Evolutionary conservation across 73 alveolate species (phyloP), one percentile per base, ranked within the genome.

Genomic region (Paramecium bursaria): DNA sequence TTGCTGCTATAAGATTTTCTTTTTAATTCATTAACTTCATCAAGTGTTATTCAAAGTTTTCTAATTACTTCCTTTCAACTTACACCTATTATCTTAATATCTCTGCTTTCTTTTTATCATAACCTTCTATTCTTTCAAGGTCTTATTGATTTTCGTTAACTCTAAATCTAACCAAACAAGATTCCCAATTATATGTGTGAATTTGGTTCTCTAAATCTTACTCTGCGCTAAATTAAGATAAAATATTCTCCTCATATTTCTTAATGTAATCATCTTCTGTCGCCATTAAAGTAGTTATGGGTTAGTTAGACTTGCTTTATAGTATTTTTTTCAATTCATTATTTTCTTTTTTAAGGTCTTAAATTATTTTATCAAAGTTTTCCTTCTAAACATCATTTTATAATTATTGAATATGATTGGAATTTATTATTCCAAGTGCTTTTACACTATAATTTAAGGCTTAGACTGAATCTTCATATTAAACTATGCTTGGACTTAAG

Each of bases 381-480:
- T 31, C 82, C 13, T 67, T 0, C 15, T 31, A 35, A 35, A 3
- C 50, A 42, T 30, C 44, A 11, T 67, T 15, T 39, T 67, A 15
- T n/a, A 35, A 11, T 39, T 9, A 21, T 25, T 67, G 33, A 21
- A 35, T 33, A 4, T 6, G 0, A 0, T 23, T 57, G 27, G 19
- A 23, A 67, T 39, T 67, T 15, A 19, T 19, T 0, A 67, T 67
- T 15, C 82, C 82, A 21, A 47, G 4, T 9, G 95, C 97, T 51
- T 92, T 90, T n/a, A 80, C 80, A 0, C 95, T 93, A 87, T 90
- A 90, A 48, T 93, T 92, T 46, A 93, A 82, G 46, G 96, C 91
- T 44, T 93, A 85, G 4, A 87, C 50, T 9, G 93, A 91, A 48
- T 93, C 98, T 31, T 93, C 97, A 54, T 85, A 93, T 51, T 75